Evolutionary conservation across 306 rosid genomes (phyloP), one percentile per base, ranked within the genome.

Genomic region (Vigna radiata): DNA sequence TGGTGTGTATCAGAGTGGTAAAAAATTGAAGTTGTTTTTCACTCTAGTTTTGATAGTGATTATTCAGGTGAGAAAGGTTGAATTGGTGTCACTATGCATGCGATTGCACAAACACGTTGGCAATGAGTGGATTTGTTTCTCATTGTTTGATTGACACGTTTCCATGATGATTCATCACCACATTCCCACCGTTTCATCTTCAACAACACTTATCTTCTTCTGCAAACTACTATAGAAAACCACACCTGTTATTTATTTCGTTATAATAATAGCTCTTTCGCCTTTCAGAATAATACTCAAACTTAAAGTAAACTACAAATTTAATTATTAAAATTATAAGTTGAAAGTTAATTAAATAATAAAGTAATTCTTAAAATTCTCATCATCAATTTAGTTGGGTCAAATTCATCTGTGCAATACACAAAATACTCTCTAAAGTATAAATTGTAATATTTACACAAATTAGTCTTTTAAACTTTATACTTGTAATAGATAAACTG

Each of bases 81-180:
- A 23, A 55, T 33, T 19, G 48, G 82, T 86, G 85, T 72, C 86
- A 44, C 19, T 21, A 37, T 80, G 89, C 94, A 82, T 78, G 94
- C 53, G 14, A 27, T 4, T 73, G 72, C 56, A 47, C 18, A 31
- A 18, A 76, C 87, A 84, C 85, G 91, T 82, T 33, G 68, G 44
- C 59, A 56, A 63, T 53, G 79, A 68, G 73, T 70, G 55, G 3
- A 49, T 16, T 59, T 49, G 23, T 41, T 33, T 47, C 36, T 16
- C 21, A 39, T 43, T 25, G 13, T 70, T 25, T 43, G 27, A 75
- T 76, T 80, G 84, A 79, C 87, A 80, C 79, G 84, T 80, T 53
- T 68, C 21, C 36, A 31, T 72, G 55, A 19, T 49, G 9, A 49
- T 60, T 60, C 66, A 60, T 29, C 66, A 29, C 29, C 77, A 53